phyloP scores from a whole-genome alignment of 2,329 filamentous ascomycete genomes.

The Fulvia fulva region DNA sequence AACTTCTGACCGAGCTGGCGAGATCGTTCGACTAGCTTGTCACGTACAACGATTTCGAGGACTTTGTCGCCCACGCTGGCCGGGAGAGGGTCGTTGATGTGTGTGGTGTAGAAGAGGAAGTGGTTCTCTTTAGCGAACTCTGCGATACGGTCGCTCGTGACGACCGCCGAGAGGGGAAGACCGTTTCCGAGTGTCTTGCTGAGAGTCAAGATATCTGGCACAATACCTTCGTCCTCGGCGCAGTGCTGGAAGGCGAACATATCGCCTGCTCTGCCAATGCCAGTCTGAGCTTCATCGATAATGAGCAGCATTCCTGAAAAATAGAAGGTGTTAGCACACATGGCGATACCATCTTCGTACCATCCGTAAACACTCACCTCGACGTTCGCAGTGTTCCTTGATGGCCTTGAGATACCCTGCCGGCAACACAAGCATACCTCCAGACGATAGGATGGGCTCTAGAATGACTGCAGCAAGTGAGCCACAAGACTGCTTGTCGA shows the following conservation, averaged over 20 bases:
- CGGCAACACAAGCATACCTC: constrained; percentile 59
- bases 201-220: constrained; percentile 47
- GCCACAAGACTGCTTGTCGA: constrained; percentile 57
- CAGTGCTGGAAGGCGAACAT: constrained; percentile 59
- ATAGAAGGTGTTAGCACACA: too few relatives aligned
- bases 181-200: constrained; percentile 32
- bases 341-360: too few relatives aligned
- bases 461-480: constrained; percentile 61
- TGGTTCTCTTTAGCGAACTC: constrained; percentile 18
- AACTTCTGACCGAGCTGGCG: constrained; percentile 22
- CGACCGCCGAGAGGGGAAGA: constrained; percentile 28
- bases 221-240: constrained; percentile 47
- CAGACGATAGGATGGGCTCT: constrained; percentile 57
- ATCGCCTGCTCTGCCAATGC: constrained; percentile 51
- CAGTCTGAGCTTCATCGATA: constrained; percentile 59
- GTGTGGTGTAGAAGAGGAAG: constrained; percentile 32
- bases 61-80: constrained; percentile 31
- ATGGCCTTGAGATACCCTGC: constrained; percentile 56
- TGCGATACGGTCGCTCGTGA: constrained; percentile 26
- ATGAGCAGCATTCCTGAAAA: constrained; percentile 59
- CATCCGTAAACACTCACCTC: too few relatives aligned
- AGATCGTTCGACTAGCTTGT: constrained; percentile 23
- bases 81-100: constrained; percentile 31
- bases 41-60: constrained; percentile 31
- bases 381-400: constrained; percentile 51